These are phyloP conservation scores for Gossypium schwendimanii DNA, from an alignment of 441 rosid genomes.

Conservation along the genomic window DNA sequence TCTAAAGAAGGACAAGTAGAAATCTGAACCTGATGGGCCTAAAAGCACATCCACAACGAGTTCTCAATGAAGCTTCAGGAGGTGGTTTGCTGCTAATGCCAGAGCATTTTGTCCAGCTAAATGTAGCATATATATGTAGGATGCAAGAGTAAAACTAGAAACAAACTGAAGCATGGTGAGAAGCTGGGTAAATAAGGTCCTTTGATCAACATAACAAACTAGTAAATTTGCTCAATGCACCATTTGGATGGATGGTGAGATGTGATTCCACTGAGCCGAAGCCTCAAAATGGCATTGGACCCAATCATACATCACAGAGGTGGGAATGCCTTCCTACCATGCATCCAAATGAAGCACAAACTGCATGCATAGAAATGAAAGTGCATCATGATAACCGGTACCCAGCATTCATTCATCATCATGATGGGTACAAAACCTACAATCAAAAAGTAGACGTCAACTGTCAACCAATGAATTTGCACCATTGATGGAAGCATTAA, in stretches of 20 bases:
- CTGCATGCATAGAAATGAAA: background rate
- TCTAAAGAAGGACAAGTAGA: background rate
- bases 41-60: constrained; percentile 56
- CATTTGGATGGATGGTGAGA: background rate
- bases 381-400: background rate
- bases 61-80: constrained; percentile 77
- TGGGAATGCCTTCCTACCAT: background rate
- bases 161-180: background rate
- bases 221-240: background rate
- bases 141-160: constrained; percentile 21
- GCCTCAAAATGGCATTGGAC: background rate
- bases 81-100: constrained; percentile 81
- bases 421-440: constrained; percentile 62
- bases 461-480: constrained; percentile 60
- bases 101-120: constrained; percentile 46
- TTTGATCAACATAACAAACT: background rate
- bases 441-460: constrained; percentile 53
- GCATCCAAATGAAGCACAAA: background rate
- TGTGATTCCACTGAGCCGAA: background rate
- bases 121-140: constrained; percentile 47
- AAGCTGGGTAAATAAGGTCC: background rate
- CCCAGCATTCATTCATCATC: constrained; percentile 34
- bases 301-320: background rate
- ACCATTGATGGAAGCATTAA: constrained; percentile 46
- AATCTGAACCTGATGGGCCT: constrained; percentile 78